Evolutionary conservation across 2,329 filamentous ascomycete species (phyloP), one percentile per base, ranked within the genome.

Genomic region (Aureobasidium vineae): DNA sequence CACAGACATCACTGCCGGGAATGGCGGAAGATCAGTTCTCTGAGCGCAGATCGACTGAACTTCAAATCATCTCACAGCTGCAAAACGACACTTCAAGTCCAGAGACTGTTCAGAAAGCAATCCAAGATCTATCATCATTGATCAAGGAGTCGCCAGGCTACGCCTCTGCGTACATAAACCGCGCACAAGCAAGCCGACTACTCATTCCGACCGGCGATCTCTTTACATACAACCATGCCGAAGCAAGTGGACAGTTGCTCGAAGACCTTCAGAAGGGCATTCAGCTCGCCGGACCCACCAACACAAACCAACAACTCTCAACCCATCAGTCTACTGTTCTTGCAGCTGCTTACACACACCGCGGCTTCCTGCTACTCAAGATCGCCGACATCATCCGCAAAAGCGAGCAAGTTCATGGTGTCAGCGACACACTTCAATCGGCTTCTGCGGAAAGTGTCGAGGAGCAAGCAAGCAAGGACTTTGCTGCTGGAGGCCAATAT

Each of bases 111-210:
- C 33, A 47, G 10, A 16, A 21, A n/a, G 57, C 59, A 1, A 49
- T 64, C 2, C 15, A 38, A 16, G 36, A 54, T n/a, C 49, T 69
- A 11, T 68, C 66, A 40, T 36, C 33, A 11, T 79, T 92, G 38
- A 84, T 92, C 47, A 72, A 79, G 2, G 76, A 83, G 28, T 75
- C 86, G 63, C 88, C 90, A 3, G 76, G 79, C 38, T 93, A 93
- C 75, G 89, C 90, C 26, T 90, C 88, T 69, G 88, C 87, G 6
- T 84, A 86, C 67, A 90, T 92, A 74, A 93, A 94, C 76, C 83
- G 90, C 59, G 90, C 88, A 2, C 90, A 93, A 75, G 66, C 86
- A 2, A 80, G 87, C 73, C 76, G 79, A 31, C 74, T 86, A 52
- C 73, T 83, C 10, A 73, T 72, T 2, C 15, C 66, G 6, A 47